Evolutionary conservation across 805 yeast genomes (phyloP), one percentile per base, ranked within the genome.

Genomic region (Blastobotrys peoriensis): DNA sequence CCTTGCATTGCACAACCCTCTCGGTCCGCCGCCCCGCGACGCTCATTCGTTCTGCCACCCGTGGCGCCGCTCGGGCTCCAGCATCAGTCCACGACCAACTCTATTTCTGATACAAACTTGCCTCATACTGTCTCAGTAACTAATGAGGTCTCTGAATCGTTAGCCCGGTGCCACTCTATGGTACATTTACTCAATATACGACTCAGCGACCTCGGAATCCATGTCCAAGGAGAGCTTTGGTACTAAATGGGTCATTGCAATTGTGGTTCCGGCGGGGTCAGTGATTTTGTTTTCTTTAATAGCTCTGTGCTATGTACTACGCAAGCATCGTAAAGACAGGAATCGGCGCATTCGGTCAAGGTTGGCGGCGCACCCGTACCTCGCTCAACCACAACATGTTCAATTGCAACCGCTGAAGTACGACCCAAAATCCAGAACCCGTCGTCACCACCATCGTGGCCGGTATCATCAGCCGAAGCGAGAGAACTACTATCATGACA

Each of bases 151-250:
- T 3, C 22, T 35, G 37, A 10, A 35, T 15, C 22, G 15, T 35
- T 35, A 13, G 22, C 20, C 15, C 13, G 10, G 22, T 21, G 18
- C 13, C 13, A 35, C 22, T 35, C 13, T 16, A 35, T 15, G 15
- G 18, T 16, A 21, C 20, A 4, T 35, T 17, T 15, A n/a, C n/a
- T n/a, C n/a, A n/a, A n/a, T n/a, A n/a, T n/a, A n/a, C n/a, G n/a
- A n/a, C n/a, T n/a, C n/a, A n/a, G n/a, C n/a, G n/a, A n/a, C n/a
- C n/a, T n/a, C n/a, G n/a, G 35, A 38, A 16, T n/a, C 19, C 48
- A 34, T 38, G 40, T 3, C 37, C 33, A 33, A 37, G 5, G 40
- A 33, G 10, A 8, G 30, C 30, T 25, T 25, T 25, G 30, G 30
- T 25, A 25, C 8, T 8, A 13, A 13, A 8, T 25, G 30, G 30